phyloP scores from a whole-genome alignment of 441 rosid species.

The Aquilaria agallochum region DNA sequence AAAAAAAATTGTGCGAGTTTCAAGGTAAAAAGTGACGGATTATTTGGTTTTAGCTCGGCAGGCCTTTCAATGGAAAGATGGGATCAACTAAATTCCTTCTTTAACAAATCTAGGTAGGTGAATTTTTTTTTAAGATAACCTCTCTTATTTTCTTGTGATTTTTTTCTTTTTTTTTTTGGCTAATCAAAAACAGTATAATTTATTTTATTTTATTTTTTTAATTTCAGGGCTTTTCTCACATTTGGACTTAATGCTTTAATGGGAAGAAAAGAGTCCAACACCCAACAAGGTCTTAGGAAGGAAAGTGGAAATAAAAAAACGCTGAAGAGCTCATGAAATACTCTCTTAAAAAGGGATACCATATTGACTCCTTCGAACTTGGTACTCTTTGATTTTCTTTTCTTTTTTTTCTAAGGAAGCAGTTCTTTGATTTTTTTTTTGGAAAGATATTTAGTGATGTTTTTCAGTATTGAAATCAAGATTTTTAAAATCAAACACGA shows the following conservation, averaged over 20 bases:
- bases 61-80: conserved; percentile 50
- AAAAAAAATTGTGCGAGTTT: conserved; percentile 28
- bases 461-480: too few species aligned
- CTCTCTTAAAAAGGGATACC: conserved; percentile 43
- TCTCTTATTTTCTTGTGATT: too few species aligned
- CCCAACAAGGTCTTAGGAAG: conserved; percentile 21
- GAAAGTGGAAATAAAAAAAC: conserved; percentile 41
- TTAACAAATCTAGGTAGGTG: conserved; percentile 43
- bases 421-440: too few species aligned
- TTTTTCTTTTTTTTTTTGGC: too few species aligned
- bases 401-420: too few species aligned
- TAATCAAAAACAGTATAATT: background rate
- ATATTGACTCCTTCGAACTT: conserved; percentile 57
- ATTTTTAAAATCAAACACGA: too few species aligned
- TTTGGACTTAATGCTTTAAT: conserved; percentile 52
- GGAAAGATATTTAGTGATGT: too few species aligned
- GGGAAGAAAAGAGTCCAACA: conserved; percentile 27
- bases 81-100: conserved; percentile 45
- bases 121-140: too few species aligned
- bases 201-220: background rate
- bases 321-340: conserved; percentile 46
- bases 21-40: conserved; percentile 13
- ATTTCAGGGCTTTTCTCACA: conserved; percentile 35
- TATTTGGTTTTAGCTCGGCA: conserved; percentile 57
- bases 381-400: conserved; percentile 22